Evolutionary conservation across 208 protist species (phyloP), one percentile per base, ranked within the genome.

Genomic region (Herpetomonas samuelpessoai): DNA sequence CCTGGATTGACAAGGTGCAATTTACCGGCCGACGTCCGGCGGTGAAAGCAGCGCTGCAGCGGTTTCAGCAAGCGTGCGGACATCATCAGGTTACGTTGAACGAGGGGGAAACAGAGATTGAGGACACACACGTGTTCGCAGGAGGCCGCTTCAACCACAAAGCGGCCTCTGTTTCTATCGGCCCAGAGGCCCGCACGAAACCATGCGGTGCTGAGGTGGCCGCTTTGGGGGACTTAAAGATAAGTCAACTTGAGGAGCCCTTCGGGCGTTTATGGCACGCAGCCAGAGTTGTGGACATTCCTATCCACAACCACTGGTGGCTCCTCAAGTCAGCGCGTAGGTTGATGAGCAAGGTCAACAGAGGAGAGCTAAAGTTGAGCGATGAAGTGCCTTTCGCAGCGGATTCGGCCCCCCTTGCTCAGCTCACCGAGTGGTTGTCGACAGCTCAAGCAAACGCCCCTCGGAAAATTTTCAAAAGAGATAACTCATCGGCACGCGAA

Each of bases 1-100:
- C 48, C 6, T 55, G 48, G 47, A 55, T 55, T 24, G 25, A 53
- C 31, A 49, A 31, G 47, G 28, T 46, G 47, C 48, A 14, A 41
- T 6, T 41, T 14, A 18, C 35, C 35, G 35, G 35, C 9, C 35
- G 9, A 41, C 6, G 35, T 6, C 6, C 9, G 9, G 9, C 6
- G 9, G 35, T 41, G 6, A 14, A 41, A 14, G 9, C 6, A 6
- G 35, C 35, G 35, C 35, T 41, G 35, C 35, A 41, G 35, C 35
- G 35, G 9, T 6, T 41, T 41, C 6, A 18, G 9, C 9, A 41
- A 14, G 14, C 35, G 14, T 6, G 9, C 9, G 9, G 35, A 41
- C 35, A 14, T 14, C 14, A 41, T 14, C 9, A 14, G 9, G 35
- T 41, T 14, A 41, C 9, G 9, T 14, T 41, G 9, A 41, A 41